Evolutionary conservation across 1,139 yeast genomes (phyloP), one percentile per base, ranked within the genome.

Genomic region (Hansenula lynferdii): DNA sequence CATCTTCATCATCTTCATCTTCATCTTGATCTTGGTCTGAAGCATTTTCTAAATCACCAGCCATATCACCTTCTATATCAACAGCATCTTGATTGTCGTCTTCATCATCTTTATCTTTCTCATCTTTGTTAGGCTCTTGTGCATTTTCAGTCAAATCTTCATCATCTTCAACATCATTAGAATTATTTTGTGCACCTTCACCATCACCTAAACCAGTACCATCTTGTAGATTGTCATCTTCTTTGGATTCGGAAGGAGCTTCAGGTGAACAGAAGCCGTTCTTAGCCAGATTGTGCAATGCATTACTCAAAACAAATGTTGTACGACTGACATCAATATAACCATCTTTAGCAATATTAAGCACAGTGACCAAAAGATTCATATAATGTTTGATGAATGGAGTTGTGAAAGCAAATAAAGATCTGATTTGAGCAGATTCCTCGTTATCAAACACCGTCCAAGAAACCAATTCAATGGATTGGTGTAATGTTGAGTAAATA

Each of bases 171-270:
- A 84, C 85, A 56, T 89, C 96, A 36, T 89, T 82, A 0, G 95
- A 78, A 52, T 82, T 81, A 51, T 79, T 79, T 27, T 78, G 73
- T 5, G 85, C 95, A 45, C 96, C 97, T 44, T 84, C 89, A 18
- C 97, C 98, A 58, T 92, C 97, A 35, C 98, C 99, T 29, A 92
- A 69, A 10, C 98, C 98, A n/a, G 96, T 86, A 38, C 98, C 98
- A 18, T 68, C 86, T 27, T 81, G 82, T 56, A 81, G 53, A 51
- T 84, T 79, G 35, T 77, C 77, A 42, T 74, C 72, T 16, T 80
- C 77, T 44, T 78, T 73, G 40, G 78, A 76, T 38, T 85, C 92
- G 20, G 73, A 67, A 12, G 90, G 85, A 17, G 85, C 80, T 53
- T 84, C 83, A 21, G 98, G 98, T 4, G 95, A 77, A 57, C 99